Evolutionary conservation across 139 green algal species (phyloP), one percentile per base, ranked within the genome.

Genomic region (Yamagishiella unicocca): DNA sequence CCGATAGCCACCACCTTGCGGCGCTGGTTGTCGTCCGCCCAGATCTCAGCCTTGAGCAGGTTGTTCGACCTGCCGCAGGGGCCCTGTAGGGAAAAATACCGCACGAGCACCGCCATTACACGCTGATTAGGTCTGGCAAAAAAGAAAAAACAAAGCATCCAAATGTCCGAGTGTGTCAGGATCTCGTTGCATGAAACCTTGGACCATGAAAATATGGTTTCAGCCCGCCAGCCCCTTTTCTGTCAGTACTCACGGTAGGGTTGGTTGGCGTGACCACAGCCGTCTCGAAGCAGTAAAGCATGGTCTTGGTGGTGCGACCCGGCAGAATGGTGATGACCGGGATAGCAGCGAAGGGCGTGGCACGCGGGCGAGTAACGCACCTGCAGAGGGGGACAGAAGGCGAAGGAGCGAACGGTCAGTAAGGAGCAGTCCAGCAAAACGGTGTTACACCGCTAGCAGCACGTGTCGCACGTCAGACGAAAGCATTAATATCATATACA

Each of bases 21-120:
- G 38, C 77, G 55, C 35, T 31, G 75, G 35, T 54, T 37, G 37
- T 83, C 75, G 50, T 83, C 33, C 22, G 50, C 75, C 45, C 55
- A 83, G 37, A 83, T 54, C 50, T 83, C 75, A 7, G 53, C 53
- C 75, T 83, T 83, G 50, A 71, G 53, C 33, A 61, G 55, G 25
- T 0, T 33, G 8, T 24, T 71, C 1, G 55, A 43, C 17, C 14
- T 43, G 25, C 55, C 77, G 77, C 77, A 84, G 6, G 55, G 3
- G 27, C 45, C 31, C 77, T 84, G 55, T 5, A 33, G 50, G 35
- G 3, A 40, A 55, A n/a, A n/a, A n/a, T n/a, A n/a, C n/a, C n/a
- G n/a, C n/a, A n/a, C n/a, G n/a, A n/a, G n/a, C n/a, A n/a, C n/a
- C n/a, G n/a, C n/a, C n/a, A n/a, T n/a, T n/a, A n/a, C n/a, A n/a